Evolutionary conservation across 768 basidiomycete genomes (phyloP).

Genomic region (Podaxis mareebaensis): DNA sequence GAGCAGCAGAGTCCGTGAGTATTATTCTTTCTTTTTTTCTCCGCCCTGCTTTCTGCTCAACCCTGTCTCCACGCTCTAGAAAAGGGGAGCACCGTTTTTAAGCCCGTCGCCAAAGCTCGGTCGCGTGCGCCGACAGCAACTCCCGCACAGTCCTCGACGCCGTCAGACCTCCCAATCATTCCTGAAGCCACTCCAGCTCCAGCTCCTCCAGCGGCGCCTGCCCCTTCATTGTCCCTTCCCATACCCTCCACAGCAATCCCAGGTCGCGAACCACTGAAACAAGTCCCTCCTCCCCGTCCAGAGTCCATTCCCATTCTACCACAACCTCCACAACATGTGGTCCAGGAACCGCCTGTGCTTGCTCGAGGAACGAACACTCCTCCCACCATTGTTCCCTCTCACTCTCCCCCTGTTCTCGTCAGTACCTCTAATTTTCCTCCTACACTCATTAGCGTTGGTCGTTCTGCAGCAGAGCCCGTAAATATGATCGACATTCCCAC

Average conservation of each 20-base stretch:
- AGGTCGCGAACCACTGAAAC: conserved; percentile 2
- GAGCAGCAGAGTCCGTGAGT: conserved; percentile 70
- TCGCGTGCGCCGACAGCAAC: conserved; percentile 33
- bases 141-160: background rate
- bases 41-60: conserved; percentile 13
- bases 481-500: background rate
- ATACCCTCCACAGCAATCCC: conserved; percentile 7
- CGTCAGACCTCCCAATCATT: background rate
- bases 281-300: background rate
- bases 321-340: background rate
- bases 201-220: background rate
- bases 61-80: conserved; percentile 39
- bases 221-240: background rate
- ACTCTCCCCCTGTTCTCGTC: conserved; percentile 8
- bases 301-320: background rate
- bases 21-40: background rate
- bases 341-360: background rate
- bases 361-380: background rate
- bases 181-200: background rate
- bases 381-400: background rate
- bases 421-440: conserved; percentile 4
- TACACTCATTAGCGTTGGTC: conserved; percentile 2
- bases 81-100: conserved; percentile 71
- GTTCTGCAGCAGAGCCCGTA: background rate
- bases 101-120: conserved; percentile 62